Base-by-base conservation (phyloP, 2,329 filamentous ascomycete genomes). In the Cordyceps farinosa region DNA sequence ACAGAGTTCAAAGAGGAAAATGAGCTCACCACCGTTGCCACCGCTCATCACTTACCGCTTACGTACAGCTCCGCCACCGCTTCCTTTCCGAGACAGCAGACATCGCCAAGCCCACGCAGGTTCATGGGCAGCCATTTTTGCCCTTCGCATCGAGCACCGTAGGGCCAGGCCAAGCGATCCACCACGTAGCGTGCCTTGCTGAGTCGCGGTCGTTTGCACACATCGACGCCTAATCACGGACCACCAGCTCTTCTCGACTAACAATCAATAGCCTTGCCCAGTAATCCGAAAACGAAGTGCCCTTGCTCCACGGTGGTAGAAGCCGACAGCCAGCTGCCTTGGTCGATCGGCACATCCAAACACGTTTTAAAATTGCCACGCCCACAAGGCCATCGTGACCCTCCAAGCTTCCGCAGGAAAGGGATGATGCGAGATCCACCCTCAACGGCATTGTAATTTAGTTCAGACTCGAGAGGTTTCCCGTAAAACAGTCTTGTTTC, bases 311-410 rank as follows among this genome's bases (percentile, higher is more conserved):
- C 54, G 8, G 13, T 27, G 44, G 42, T 42, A 22, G 29, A 45
- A 57, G 47, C n/a, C 47, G 27, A 51, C n/a, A 15, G 29, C 40
- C 32, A 48, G 11, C 51, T 53, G 22, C 36, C 53, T 44, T 48
- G 9, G 22, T 11, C 57, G 57, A 60, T 60, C 57, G 47, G 57
- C 57, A 60, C n/a, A 44, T 44, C 53, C 38, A 13, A 44, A 27
- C 53, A 55, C 53, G 22, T 27, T 60, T 52, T 59, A 52, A 60
- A 60, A 60, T 60, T 60, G 36, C 55, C 22, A n/a, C 13, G 22
- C 44, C 55, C 44, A 17, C 47, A 50, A 50, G 47, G 47, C 47
- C 47, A 38, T 27, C n/a, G 34, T 32, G 32, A 30, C 36, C 53
- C 42, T 30, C 30, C 9, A 17, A 27, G 42, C 11, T 17, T 40